A percentile compares a stretch with the other conserved stretches of the same genome.
phyloP scores from a whole-genome alignment of 345 rosid species.

The Nephelium lappaceum region DNA sequence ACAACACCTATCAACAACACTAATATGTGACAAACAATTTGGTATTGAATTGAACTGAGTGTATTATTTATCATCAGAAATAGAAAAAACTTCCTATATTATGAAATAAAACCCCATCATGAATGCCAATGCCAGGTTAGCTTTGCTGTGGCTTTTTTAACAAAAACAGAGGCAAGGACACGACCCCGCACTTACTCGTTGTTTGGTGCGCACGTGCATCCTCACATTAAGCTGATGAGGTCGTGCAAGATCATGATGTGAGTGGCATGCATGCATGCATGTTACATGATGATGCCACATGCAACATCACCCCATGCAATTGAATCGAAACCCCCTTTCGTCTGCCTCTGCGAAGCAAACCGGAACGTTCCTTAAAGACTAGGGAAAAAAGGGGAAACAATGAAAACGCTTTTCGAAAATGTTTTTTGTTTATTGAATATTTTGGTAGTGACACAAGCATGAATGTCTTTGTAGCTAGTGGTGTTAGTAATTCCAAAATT shows the following conservation, averaged over 20 bases:
- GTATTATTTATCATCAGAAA: too few species aligned
- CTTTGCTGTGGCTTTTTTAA: background rate
- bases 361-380: constrained; percentile 18
- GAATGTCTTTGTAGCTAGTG: background rate
- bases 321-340: background rate
- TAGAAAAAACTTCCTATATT: background rate
- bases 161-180: background rate
- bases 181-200: background rate
- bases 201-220: constrained; percentile 14
- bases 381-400: background rate
- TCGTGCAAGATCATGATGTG: constrained; percentile 24
- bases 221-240: background rate
- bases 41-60: too few species aligned
- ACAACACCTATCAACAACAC: too few species aligned
- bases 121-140: background rate
- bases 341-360: constrained; percentile 5
- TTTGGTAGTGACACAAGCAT: background rate
- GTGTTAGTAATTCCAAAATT: constrained; percentile 7
- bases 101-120: too few species aligned
- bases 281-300: background rate
- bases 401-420: background rate
- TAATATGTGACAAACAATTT: too few species aligned
- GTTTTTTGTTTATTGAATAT: background rate
- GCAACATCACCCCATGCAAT: background rate
- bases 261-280: background rate